A percentile compares a stretch with the other conserved stretches of the same genome.
phyloP scores from a whole-genome alignment of 2,329 filamentous ascomycete species.

The Fusarium newnesense region DNA sequence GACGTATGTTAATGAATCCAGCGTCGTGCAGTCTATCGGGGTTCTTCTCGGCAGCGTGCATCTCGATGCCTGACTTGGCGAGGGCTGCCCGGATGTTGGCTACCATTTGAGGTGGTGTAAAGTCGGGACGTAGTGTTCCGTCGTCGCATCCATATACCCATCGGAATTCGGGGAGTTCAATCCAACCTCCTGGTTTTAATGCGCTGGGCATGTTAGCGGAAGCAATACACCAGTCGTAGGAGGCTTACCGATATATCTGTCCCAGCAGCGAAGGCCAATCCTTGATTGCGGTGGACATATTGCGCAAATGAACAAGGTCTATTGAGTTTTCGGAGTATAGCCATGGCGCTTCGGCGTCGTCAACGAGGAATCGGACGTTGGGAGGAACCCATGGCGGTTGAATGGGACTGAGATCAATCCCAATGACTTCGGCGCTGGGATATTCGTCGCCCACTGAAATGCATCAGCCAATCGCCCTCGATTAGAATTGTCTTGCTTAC shows the following conservation, averaged over 20 bases:
- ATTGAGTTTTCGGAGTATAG: slow-evolving; percentile 33
- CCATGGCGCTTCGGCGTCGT: slow-evolving; percentile 50
- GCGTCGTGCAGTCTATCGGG: slow-evolving; percentile 45
- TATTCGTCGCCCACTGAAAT: slow-evolving; percentile 50
- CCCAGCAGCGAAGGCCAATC: slow-evolving; percentile 35
- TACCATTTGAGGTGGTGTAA: slow-evolving; percentile 45
- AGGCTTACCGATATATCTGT: slow-evolving; percentile 36
- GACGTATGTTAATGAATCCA: slow-evolving; percentile 55
- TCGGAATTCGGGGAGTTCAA: slow-evolving; percentile 54
- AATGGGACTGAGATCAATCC: slow-evolving; percentile 54
- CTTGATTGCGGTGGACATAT: slow-evolving; percentile 50
- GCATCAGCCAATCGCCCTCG: not conserved
- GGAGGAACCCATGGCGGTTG: slow-evolving; percentile 54
- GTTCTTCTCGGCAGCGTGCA: slow-evolving; percentile 45
- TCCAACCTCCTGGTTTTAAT: slow-evolving; percentile 57
- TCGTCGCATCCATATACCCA: slow-evolving; percentile 46
- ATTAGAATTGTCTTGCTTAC: slow-evolving; percentile 14
- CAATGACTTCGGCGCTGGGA: slow-evolving; percentile 51
- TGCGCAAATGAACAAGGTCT: slow-evolving; percentile 47
- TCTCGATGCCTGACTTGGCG: slow-evolving; percentile 45
- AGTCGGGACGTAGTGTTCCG: slow-evolving; percentile 38
- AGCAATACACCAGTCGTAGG: not conserved
- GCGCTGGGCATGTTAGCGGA: slow-evolving; percentile 10
- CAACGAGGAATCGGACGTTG: slow-evolving; percentile 53
- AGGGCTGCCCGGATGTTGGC: slow-evolving; percentile 44